Base-by-base conservation (phyloP, 257 asterid genomes). In the Knoxia roxburghii region DNA sequence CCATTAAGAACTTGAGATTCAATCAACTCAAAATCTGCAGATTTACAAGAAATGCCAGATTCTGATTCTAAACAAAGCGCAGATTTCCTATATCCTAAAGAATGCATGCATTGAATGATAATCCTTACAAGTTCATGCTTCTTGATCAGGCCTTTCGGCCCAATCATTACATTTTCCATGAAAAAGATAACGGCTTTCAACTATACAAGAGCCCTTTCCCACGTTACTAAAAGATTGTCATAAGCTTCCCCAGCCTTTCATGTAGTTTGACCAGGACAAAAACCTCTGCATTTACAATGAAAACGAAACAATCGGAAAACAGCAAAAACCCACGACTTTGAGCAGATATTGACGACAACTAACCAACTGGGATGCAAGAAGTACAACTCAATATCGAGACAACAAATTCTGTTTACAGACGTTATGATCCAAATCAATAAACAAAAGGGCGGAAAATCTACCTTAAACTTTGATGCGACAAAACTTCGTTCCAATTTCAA, bases 41-140 rank as follows among this genome's bases (percentile, higher is more conserved):
- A 85, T 68, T 84, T 90, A 61, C 74, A 76, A 26, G 73, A 48
- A 80, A 93, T 78, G 65, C 90, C 78, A 46, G 99, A 86, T 76
- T 93, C 99, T 18, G 82, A 75, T 85, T 93, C 96, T 82, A 93
- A 80, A 73, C 83, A 83, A 49, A 81, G 76, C 0, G 95, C 97
- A n/a, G 97, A 77, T 27, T 80, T 80, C 51, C 64, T 68, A 67
- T 88, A 93, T 17, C 99, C 99, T 73, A 93, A 76, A 5, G 95
- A 80, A 72, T 79, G 72, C 54, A 93, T 77, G 72, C 90, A 85
- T 52, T 90, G 95, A 69, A 80, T 73, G 45, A 88, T 86, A 51
- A 85, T 68, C 48, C 95, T 85, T 32, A 93, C 85, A 64, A 93
- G 68, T 77, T 90, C 99, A 17, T 78, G 79, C 83, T 82, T 86